Conservation (phyloP, 306 rosid species). For the Styphnolobium japonicum region DNA sequence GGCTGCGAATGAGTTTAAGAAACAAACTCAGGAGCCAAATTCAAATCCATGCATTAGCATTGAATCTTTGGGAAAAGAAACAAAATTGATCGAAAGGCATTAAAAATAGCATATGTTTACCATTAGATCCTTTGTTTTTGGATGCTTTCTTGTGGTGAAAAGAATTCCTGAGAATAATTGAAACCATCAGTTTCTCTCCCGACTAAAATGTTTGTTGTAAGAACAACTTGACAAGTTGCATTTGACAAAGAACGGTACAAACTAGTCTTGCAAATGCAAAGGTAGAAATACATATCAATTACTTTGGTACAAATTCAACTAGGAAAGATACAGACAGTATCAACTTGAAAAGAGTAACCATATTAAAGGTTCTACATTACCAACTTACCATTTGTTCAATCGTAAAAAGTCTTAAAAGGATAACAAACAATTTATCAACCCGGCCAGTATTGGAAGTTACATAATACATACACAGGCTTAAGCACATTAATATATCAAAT, state of each 20-base stretch:
- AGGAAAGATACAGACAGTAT: neutral
- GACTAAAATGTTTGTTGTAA: slow-evolving; percentile 6
- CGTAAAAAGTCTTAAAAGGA: too few species aligned
- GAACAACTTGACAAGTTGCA: slow-evolving; percentile 22
- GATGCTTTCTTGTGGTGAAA: slow-evolving; percentile 75
- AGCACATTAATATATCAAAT: too few species aligned
- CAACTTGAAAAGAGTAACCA: neutral
- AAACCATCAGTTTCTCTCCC: slow-evolving; percentile 19
- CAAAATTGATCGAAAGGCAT: neutral
- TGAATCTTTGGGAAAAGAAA: neutral
- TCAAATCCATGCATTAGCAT: slow-evolving; percentile 17
- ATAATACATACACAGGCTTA: too few species aligned
- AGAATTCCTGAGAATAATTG: slow-evolving; percentile 62
- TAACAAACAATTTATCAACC: too few species aligned
- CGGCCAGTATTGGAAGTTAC: too few species aligned
- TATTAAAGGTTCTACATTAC: neutral
- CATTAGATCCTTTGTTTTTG: slow-evolving; percentile 78
- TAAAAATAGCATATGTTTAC: slow-evolving; percentile 43
- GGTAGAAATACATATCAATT: neutral
- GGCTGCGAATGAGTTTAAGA: slow-evolving; percentile 57
- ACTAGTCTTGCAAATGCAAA: neutral
- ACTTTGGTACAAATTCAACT: neutral
- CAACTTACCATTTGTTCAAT: too few species aligned
- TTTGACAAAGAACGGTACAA: slow-evolving; percentile 7
- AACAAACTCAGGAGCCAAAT: slow-evolving; percentile 16